A percentile compares a stretch with the other conserved stretches of the same genome.
Conservation (phyloP, 192 early-diverging fungal species). For the Gigaspora rosea region DNA sequence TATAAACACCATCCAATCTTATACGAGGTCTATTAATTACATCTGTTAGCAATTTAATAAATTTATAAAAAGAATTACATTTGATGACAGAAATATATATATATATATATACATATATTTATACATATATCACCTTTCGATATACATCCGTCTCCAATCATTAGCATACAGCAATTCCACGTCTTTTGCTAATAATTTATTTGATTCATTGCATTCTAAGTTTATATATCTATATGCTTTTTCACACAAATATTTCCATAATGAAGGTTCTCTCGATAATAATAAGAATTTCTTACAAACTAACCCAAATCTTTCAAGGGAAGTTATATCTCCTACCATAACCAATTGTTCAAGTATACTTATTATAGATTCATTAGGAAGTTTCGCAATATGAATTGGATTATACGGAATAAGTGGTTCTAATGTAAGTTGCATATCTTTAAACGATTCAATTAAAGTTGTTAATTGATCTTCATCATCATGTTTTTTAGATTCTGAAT, state of each 20-base stretch:
- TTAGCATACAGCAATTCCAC: conserved; percentile 36
- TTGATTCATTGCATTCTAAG: not conserved
- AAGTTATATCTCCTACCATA: conserved; percentile 31
- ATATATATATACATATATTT: not conserved
- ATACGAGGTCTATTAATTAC: conserved; percentile 36
- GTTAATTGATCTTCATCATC: not conserved
- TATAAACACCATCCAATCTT: conserved; percentile 48
- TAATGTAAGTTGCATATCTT: conserved; percentile 24
- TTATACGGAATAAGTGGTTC: conserved; percentile 35
- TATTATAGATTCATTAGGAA: conserved; percentile 43
- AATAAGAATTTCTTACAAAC: conserved; percentile 44
- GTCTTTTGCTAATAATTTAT: conserved; percentile 7
- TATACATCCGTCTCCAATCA: conserved; percentile 46
- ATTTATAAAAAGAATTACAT: not conserved
- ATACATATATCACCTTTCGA: conserved; percentile 30
- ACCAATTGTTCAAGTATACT: conserved; percentile 34
- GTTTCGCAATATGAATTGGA: conserved; percentile 36
- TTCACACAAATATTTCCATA: conserved; percentile 44
- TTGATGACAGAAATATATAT: not conserved
- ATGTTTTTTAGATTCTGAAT: not conserved
- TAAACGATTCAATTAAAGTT: conserved; percentile 27
- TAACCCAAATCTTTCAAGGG: conserved; percentile 38
- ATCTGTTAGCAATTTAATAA: not conserved
- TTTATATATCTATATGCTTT: conserved; percentile 26
- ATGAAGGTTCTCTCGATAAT: conserved; percentile 32